Conservation (phyloP, 495 filamentous ascomycete species). For the Aspergillus affinis region DNA sequence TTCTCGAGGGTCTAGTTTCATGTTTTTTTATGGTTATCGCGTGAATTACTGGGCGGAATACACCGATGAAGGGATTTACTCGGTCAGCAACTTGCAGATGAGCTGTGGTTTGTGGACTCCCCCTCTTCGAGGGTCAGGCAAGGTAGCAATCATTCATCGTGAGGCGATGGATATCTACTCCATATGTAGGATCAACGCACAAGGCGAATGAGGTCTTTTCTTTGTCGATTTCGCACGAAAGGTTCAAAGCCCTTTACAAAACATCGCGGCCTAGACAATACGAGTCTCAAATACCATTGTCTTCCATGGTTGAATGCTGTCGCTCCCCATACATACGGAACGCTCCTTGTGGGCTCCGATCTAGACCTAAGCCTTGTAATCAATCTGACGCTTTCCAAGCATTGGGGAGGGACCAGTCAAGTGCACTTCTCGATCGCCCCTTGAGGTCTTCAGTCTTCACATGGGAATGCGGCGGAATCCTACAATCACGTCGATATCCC, state of each 20-base stretch:
- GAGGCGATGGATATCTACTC: too few relatives aligned
- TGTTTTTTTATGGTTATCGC: not conserved
- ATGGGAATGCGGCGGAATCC: not conserved
- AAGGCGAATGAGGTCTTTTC: not conserved
- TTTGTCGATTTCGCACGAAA: not conserved
- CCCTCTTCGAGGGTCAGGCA: not conserved
- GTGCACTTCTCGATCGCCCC: too few relatives aligned
- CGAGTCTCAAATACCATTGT: not conserved
- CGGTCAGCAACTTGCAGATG: not conserved
- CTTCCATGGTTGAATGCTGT: not conserved
- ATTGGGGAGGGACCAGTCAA: not conserved
- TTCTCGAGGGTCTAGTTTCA: not conserved
- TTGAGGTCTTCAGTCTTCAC: not conserved
- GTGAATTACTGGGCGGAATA: not conserved
- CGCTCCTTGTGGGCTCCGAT: not conserved
- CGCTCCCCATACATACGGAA: not conserved
- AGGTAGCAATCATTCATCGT: too few relatives aligned
- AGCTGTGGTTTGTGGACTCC: not conserved
- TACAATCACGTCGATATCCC: not conserved
- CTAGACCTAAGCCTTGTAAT: not conserved
- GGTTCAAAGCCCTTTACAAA: too few relatives aligned
- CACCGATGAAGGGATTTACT: not conserved
- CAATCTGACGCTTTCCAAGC: not conserved
- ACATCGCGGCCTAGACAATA: not conserved
- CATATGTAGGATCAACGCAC: not conserved